Conservation (phyloP, 768 basidiomycete species). For the Boletus rex-veris region DNA sequence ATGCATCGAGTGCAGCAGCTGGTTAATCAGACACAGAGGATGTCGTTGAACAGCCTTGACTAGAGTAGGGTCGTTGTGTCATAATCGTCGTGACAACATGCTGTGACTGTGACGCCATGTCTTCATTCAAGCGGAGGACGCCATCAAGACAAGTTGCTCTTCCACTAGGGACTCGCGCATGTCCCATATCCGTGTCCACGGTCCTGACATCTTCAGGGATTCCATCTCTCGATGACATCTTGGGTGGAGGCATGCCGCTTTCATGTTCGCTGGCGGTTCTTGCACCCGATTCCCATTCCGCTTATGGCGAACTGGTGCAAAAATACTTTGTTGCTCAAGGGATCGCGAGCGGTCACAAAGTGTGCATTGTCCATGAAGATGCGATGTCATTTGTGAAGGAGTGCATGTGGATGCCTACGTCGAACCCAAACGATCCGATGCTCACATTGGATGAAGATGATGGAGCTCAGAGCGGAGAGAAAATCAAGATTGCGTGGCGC, state of each 20-base stretch:
- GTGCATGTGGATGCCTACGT: constrained; percentile 74
- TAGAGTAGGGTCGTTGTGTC: constrained; percentile 1
- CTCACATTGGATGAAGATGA: constrained; percentile 31
- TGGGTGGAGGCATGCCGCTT: constrained; percentile 88
- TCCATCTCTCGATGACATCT: constrained; percentile 90
- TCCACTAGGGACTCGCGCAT: constrained; percentile 54
- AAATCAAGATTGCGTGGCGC: constrained; percentile 96
- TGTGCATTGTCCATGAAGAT: constrained; percentile 63
- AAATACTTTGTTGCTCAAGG: constrained; percentile 92
- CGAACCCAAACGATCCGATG: constrained; percentile 7
- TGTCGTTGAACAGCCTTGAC: constrained; percentile 30
- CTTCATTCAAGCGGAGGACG: constrained; percentile 74
- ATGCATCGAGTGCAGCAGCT: constrained; percentile 10
- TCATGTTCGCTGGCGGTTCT: constrained; percentile 69
- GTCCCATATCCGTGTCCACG: constrained; percentile 53
- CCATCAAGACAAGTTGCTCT: constrained; percentile 41
- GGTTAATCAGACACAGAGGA: constrained; percentile 8
- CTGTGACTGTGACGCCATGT: constrained; percentile 44
- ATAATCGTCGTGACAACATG: neutral
- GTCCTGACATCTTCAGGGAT: constrained; percentile 80
- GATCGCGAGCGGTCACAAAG: constrained; percentile 62
- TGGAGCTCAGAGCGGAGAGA: constrained; percentile 43
- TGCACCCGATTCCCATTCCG: constrained; percentile 83
- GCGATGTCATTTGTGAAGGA: constrained; percentile 57
- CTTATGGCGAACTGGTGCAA: constrained; percentile 80